Evolutionary conservation across 2,329 filamentous ascomycete species (phyloP).

Genomic region (Aspergillus hortae): DNA sequence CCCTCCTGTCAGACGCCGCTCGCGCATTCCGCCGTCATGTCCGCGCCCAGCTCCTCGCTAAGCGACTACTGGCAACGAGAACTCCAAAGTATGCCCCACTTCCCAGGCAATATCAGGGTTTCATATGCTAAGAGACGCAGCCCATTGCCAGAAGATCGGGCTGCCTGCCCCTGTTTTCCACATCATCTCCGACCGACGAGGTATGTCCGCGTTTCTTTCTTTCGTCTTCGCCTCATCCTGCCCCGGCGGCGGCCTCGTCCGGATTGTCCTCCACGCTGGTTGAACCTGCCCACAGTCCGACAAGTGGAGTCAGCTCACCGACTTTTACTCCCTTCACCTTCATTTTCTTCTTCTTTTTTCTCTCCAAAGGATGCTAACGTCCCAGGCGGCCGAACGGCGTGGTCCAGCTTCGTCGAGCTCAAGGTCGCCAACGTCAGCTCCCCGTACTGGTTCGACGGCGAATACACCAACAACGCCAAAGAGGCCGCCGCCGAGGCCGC

Average conservation of each 20-base stretch:
- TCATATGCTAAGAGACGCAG: conserved; percentile 37
- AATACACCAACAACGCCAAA: conserved; percentile 80
- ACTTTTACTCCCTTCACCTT: conserved; percentile 20
- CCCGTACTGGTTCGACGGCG: conserved; percentile 87
- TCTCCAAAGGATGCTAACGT: conserved; percentile 14
- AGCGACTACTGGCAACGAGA: conserved; percentile 52
- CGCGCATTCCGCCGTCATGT: conserved; percentile 21
- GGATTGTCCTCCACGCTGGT: no score
- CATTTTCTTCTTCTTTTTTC: conserved; percentile 17
- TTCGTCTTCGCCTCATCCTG: conserved; percentile 18
- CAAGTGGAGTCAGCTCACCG: conserved; percentile 33
- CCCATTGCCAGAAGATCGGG: conserved; percentile 55
- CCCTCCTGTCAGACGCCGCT: conserved; percentile 1
- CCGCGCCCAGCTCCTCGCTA: conserved; percentile 14
- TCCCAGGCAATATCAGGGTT: conserved; percentile 8
- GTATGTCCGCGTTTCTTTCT: conserved; percentile 28
- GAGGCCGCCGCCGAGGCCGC: conserved; percentile 90
- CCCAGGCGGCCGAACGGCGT: conserved; percentile 81
- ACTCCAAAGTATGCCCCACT: conserved; percentile 49
- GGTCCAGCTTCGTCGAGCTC: conserved; percentile 78
- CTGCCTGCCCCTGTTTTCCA: conserved; percentile 60
- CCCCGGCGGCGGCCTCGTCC: not conserved
- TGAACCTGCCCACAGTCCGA: conserved; percentile 15
- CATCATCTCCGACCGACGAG: conserved; percentile 71
- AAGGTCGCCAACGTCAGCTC: conserved; percentile 63